These are phyloP conservation scores for Blepharisma japonicum DNA, from an alignment of 73 alveolate genomes.

Conservation along the genomic window DNA sequence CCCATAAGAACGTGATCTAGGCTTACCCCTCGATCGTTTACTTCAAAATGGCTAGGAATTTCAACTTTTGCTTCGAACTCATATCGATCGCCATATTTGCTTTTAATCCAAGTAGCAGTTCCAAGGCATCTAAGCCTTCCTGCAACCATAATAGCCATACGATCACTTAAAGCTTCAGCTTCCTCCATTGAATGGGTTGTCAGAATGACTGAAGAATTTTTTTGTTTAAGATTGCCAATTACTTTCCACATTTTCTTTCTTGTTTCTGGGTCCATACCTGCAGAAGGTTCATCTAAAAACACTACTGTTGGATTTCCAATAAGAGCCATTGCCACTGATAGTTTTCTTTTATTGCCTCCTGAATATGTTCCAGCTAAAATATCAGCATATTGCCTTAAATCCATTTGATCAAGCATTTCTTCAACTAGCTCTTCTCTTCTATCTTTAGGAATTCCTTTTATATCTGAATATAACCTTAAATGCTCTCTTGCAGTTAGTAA, in stretches of 20 bases:
- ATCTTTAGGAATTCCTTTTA: conserved; percentile 86
- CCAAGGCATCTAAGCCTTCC: conserved; percentile 76
- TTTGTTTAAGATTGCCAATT: conserved; percentile 82
- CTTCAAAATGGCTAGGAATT: conserved; percentile 38
- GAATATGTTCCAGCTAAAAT: conserved; percentile 82
- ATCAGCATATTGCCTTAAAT: conserved; percentile 70
- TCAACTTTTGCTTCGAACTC: conserved; percentile 71
- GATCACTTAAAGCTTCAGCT: conserved; percentile 92
- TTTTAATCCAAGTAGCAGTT: conserved; percentile 72
- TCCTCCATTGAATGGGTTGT: conserved; percentile 98
- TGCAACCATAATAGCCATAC: conserved; percentile 72
- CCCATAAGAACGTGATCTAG: conserved; percentile 79
- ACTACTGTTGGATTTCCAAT: conserved; percentile 98
- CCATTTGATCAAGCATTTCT: conserved; percentile 83
- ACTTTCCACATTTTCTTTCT: conserved; percentile 98
- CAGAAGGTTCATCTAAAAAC: conserved; percentile 97
- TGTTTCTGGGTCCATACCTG: conserved; percentile 99
- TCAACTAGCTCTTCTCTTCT: conserved; percentile 63
- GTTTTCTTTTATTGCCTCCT: conserved; percentile 98
- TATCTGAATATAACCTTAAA: conserved; percentile 86
- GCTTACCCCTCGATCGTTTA: conserved; percentile 45
- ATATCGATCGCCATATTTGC: conserved; percentile 84
- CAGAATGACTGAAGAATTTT: conserved; percentile 82
- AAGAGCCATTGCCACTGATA: conserved; percentile 98
- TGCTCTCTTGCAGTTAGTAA: conserved; percentile 93